Base-by-base conservation (phyloP, 352 stramenopile species). In the Phytopythium oedochilum region DNA sequence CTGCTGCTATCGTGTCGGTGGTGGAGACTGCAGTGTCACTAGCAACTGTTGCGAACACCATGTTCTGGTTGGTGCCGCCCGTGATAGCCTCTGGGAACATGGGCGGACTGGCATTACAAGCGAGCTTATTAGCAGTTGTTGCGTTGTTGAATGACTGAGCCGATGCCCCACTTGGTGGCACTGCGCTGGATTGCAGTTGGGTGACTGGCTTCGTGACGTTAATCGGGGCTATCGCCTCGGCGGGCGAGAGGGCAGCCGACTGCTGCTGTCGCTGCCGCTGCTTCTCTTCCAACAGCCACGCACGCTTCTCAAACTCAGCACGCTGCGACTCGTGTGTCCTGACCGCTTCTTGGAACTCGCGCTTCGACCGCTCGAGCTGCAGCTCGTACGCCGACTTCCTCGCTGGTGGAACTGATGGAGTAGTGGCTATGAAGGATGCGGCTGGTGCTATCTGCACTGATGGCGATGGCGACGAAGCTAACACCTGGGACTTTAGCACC, bases 291-390 rank as follows among this genome's bases (percentile, higher is more conserved):
- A 73, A 45, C 3, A 67, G 45, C 59, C 45, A 59, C 17, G 55
- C 59, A n/a, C 71, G 72, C 49, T 76, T 75, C 47, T 73, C 63
- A n/a, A 68, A 57, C 20, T 60, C 73, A 2, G 54, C 48, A 35
- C 70, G 76, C 29, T 79, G 68, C 10, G 65, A 63, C 39, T 77
- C 68, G 38, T 78, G 71, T 2, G 56, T 73, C 9, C 61, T 62
- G 26, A 77, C 29, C 0, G 68, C 71, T 3, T 78, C 70, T 35
- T 83, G 65, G 31, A 73, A 81, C 48, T 60, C 68, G 10, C 61
- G 70, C 42, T 83, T 66, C 1, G 73, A 83, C 15, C 63, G 62
- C 61, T 81, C 65, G 11, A 81, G 59, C 47, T 83, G 70, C 38
- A 75, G 45, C 14, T 78, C 60, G 17, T 73, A 80, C 10, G 61